Evolutionary conservation across 169 alveolate genomes (phyloP).

Genomic region (Babesia gibsoni): DNA sequence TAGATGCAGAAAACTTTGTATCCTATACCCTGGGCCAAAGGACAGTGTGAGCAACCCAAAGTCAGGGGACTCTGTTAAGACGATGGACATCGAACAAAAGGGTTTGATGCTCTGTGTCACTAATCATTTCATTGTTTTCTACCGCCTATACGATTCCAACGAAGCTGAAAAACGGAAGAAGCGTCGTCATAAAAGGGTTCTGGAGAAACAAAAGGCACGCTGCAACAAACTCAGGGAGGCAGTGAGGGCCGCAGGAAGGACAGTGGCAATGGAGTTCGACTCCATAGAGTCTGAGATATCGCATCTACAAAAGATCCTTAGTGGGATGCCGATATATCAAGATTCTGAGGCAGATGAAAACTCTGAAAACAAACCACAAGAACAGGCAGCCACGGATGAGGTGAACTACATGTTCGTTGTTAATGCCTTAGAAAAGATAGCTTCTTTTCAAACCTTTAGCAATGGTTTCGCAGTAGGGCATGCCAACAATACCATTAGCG

Average conservation of each 20-base stretch:
- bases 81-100: slow-evolving; percentile 14
- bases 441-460: background rate
- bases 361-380: slow-evolving; percentile 15
- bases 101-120: slow-evolving; percentile 27
- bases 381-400: slow-evolving; percentile 53
- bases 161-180: slow-evolving; percentile 48
- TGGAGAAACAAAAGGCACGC: slow-evolving; percentile 37
- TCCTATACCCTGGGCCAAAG: background rate
- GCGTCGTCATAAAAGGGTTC: slow-evolving; percentile 34
- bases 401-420: slow-evolving; percentile 50
- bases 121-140: slow-evolving; percentile 8
- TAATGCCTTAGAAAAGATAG: slow-evolving; percentile 36
- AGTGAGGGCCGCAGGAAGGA: slow-evolving; percentile 30
- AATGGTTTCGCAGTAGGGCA: slow-evolving; percentile 35
- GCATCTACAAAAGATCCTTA: slow-evolving; percentile 24
- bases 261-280: background rate
- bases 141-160: slow-evolving; percentile 14
- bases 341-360: background rate
- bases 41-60: background rate
- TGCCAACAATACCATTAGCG: slow-evolving; percentile 15
- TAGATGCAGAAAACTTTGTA: background rate
- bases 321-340: slow-evolving; percentile 3
- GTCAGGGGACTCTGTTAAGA: background rate
- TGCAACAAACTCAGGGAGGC: slow-evolving; percentile 44
- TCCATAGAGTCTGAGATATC: slow-evolving; percentile 8